Percentiles rank a stretch among this genome's conserved stretches.
Evolutionary conservation across 768 basidiomycete genomes (phyloP).

Genomic region (Galerina marginata): DNA sequence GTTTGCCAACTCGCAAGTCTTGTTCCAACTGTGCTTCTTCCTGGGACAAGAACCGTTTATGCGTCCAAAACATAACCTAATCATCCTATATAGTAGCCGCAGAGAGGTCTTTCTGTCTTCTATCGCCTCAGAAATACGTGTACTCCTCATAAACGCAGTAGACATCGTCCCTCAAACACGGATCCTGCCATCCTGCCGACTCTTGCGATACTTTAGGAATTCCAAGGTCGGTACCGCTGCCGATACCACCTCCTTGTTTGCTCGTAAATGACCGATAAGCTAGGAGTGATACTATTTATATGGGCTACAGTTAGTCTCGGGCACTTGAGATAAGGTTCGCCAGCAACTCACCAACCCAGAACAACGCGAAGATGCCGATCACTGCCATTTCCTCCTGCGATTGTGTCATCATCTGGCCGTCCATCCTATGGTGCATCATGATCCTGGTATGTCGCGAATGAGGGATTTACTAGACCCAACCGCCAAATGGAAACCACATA

Average conservation of each 20-base stretch:
- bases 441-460: constrained; percentile 46
- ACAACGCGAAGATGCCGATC: constrained; percentile 72
- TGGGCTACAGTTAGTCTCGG: neutral
- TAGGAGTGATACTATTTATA: constrained; percentile 40
- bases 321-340: neutral
- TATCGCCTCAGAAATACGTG: constrained; percentile 22
- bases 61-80: too few relatives aligned
- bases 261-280: constrained; percentile 50
- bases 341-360: constrained; percentile 71
- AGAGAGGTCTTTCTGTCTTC: too few relatives aligned
- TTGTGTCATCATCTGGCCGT: constrained; percentile 66
- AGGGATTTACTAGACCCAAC: neutral
- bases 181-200: constrained; percentile 28
- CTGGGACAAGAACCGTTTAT: too few relatives aligned
- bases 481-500: constrained; percentile 38
- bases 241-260: constrained; percentile 26
- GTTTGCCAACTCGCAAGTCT: too few relatives aligned
- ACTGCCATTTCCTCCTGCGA: constrained; percentile 77
- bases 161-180: constrained; percentile 62
- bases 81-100: too few relatives aligned
- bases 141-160: constrained; percentile 79
- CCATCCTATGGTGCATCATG: constrained; percentile 66
- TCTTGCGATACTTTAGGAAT: constrained; percentile 19
- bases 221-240: constrained; percentile 24
- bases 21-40: too few relatives aligned